These are phyloP conservation scores for Prunus kanzakura DNA, from an alignment of 306 rosid species.

Conservation along the genomic window DNA sequence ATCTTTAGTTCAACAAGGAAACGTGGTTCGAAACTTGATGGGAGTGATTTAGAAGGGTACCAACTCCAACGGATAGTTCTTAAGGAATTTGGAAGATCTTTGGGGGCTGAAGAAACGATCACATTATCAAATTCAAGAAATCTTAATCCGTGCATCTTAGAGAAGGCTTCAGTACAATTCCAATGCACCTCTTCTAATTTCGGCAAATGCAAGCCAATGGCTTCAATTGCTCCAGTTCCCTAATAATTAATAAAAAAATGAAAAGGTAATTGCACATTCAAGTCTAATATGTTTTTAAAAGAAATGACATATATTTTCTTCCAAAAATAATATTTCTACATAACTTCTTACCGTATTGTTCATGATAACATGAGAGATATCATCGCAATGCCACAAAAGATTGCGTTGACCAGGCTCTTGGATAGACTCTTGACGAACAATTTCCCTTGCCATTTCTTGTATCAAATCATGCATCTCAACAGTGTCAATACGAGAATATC, in stretches of 20 bases:
- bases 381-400: slow-evolving; percentile 17
- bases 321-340: background rate
- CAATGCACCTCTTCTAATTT: slow-evolving; percentile 19
- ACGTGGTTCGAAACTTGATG: background rate
- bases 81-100: no score
- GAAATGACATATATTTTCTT: background rate
- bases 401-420: slow-evolving; percentile 1
- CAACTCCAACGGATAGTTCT: no score
- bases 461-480: slow-evolving; percentile 33
- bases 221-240: background rate
- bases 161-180: background rate
- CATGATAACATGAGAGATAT: slow-evolving; percentile 23
- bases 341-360: slow-evolving; percentile 1
- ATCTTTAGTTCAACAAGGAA: no score
- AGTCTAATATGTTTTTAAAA: background rate
- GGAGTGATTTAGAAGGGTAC: slow-evolving; percentile 4
- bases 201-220: no score
- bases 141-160: slow-evolving; percentile 11
- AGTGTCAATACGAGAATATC: no score
- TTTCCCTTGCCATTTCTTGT: slow-evolving; percentile 24
- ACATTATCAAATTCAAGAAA: no score
- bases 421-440: slow-evolving; percentile 5
- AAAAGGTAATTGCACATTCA: background rate
- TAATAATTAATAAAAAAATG: background rate
- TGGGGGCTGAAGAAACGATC: no score